Percentiles rank a stretch among this genome's conserved stretches.
Conservation (phyloP, 2,329 filamentous ascomycete genomes). For the Cercospora zeina region DNA sequence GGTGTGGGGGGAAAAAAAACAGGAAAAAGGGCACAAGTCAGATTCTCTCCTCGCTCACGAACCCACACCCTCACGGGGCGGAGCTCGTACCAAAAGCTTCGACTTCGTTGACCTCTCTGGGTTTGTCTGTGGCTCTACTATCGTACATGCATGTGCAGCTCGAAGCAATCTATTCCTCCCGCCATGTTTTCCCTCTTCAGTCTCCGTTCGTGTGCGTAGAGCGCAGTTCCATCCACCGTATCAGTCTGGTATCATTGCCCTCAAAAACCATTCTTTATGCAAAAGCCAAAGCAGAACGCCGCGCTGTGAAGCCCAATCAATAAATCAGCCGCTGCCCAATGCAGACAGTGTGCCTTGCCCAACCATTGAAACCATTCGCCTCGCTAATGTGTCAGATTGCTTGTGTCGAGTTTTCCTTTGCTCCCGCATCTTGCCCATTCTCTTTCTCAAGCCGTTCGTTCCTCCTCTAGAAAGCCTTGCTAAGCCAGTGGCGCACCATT, state of each 20-base stretch:
- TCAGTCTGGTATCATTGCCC: background rate
- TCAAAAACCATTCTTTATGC: background rate
- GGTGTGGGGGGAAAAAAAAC: too few species aligned
- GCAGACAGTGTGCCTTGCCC: background rate
- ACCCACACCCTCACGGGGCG: background rate
- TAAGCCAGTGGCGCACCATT: constrained; percentile 23
- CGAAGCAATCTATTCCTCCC: background rate
- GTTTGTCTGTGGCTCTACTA: background rate
- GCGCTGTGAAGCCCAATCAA: background rate
- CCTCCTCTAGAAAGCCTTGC: background rate
- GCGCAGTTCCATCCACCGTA: background rate
- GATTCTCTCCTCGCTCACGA: background rate
- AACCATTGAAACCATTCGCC: background rate
- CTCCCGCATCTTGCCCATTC: background rate
- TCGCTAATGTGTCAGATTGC: constrained; percentile 4
- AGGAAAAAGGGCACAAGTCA: background rate
- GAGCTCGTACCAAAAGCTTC: background rate
- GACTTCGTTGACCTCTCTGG: background rate
- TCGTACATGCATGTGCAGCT: background rate
- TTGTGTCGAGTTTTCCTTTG: background rate
- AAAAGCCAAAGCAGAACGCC: constrained; percentile 1
- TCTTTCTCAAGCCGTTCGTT: background rate
- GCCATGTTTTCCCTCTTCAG: background rate
- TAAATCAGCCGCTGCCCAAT: background rate
- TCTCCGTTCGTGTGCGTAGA: background rate